Conservation (phyloP, 2,329 filamentous ascomycete genomes). For the Davidsoniella virescens region DNA sequence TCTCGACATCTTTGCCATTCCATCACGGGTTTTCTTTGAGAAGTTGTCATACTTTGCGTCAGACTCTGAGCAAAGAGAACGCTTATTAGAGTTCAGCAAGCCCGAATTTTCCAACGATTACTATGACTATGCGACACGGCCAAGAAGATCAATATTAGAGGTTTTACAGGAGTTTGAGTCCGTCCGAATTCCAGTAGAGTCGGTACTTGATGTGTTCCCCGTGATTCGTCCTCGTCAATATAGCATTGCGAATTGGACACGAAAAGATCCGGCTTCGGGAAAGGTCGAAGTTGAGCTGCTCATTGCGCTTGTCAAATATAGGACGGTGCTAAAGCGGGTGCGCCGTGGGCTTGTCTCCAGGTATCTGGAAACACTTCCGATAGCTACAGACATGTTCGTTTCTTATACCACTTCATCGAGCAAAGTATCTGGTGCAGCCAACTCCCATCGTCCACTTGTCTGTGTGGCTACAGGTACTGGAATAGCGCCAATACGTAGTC, state of each 20-base stretch:
- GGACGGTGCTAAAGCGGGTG: conserved; percentile 68
- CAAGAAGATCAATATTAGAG: conserved; percentile 79
- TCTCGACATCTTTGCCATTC: conserved; percentile 79
- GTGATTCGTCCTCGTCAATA: conserved; percentile 79
- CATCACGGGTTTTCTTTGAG: conserved; percentile 71
- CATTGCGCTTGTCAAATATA: conserved; percentile 80
- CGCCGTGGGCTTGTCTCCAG: conserved; percentile 80
- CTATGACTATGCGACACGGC: conserved; percentile 87
- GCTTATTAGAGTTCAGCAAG: conserved; percentile 68
- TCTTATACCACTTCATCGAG: conserved; percentile 21
- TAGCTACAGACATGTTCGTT: conserved; percentile 20
- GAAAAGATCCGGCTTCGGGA: conserved; percentile 8
- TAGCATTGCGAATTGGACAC: conserved; percentile 56
- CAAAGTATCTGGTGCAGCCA: conserved; percentile 36
- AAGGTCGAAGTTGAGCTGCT: conserved; percentile 47
- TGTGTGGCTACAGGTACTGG: conserved; percentile 77
- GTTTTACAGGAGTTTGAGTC: conserved; percentile 79
- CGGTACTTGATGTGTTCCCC: conserved; percentile 59
- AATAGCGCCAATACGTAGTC: conserved; percentile 64
- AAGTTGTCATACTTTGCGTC: conserved; percentile 59
- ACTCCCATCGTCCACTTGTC: conserved; percentile 41
- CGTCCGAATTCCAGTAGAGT: conserved; percentile 63
- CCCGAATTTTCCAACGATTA: conserved; percentile 75
- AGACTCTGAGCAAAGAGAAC: conserved; percentile 58
- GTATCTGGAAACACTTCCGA: conserved; percentile 53